Base-by-base conservation (phyloP, 2,329 filamentous ascomycete species). In the Ascocoryne sarcoides region DNA sequence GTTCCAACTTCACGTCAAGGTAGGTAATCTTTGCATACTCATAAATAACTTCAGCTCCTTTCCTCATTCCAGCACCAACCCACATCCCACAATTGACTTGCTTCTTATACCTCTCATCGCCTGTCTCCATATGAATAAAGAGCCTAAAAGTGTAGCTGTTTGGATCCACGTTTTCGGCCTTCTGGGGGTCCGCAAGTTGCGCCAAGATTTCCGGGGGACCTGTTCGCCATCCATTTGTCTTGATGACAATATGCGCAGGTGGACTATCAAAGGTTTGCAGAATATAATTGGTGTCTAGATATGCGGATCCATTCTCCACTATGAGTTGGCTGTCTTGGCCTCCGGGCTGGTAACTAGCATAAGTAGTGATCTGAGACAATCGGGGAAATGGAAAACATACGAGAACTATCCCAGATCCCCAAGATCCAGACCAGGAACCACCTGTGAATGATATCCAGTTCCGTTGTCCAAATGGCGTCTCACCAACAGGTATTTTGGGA, bases 381-480 rank as follows among this genome's bases (percentile, higher is more conserved):
- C n/a, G n/a, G n/a, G n/a, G 17, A 14, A 14, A 3, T 12, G 10
- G 18, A 5, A 8, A 21, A 43, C 47, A 20, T 46, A 58, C 57
- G 20, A 69, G 55, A 45, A 71, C 64, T 23, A 62, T 64, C 19
- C 69, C 69, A 37, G 66, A 64, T 36, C 68, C 69, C 59, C 70
- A 72, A 1, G 61, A 65, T 5, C 67, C 69, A 5, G 64, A 66
- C 67, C 68, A 73, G 9, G 57, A 60, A 2, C 69, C 69, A 8
- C 63, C 64, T 5, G 62, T 62, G 37, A 71, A 67, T 10, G 67
- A 67, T 19, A 69, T 68, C 55, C 70, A 70, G 48, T 72, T 70
- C 43, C 69, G 64, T 41, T 64, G 61, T 23, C 62, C 65, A n/a
- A 56, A 53, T 23, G 58, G 51, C 37, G 66, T 61, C 10, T 59